These are phyloP conservation scores for Leccinum variicolor DNA, from an alignment of 768 basidiomycete genomes.

Conservation along the genomic window DNA sequence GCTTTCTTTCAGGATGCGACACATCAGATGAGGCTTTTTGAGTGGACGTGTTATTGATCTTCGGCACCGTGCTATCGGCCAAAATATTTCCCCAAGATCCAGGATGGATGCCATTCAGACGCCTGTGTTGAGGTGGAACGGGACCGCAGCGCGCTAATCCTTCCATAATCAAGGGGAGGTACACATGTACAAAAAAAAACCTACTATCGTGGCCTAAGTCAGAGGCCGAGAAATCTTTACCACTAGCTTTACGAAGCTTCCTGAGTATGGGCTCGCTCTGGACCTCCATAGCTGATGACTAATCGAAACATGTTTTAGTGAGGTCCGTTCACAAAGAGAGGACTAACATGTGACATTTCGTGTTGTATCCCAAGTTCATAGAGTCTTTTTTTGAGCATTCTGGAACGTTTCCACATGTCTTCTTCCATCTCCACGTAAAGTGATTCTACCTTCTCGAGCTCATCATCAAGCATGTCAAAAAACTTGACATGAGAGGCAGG, in stretches of 20 bases:
- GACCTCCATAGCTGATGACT: constrained; percentile 9
- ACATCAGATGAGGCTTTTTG: not conserved
- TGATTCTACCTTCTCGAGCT: constrained; percentile 80
- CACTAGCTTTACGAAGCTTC: not conserved
- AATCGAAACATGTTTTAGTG: not conserved
- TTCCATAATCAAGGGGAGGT: not conserved
- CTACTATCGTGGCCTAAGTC: constrained; percentile 13
- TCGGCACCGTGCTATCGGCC: not conserved
- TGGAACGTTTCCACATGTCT: constrained; percentile 48
- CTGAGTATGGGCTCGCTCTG: constrained; percentile 1
- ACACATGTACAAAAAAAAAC: not conserved
- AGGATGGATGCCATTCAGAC: not conserved
- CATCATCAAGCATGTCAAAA: constrained; percentile 67
- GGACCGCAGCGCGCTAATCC: not conserved
- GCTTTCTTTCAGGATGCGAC: not conserved
- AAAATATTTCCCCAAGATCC: not conserved
- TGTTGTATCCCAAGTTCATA: constrained; percentile 69
- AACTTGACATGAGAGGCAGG: constrained; percentile 63
- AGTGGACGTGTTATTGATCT: not conserved
- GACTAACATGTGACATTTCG: constrained; percentile 50
- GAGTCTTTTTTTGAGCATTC: constrained; percentile 61
- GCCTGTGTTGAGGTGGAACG: not conserved
- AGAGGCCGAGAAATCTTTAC: constrained; percentile 2
- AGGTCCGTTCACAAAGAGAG: not conserved
- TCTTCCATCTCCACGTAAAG: constrained; percentile 76